A percentile compares a stretch with the other conserved stretches of the same genome.
Conservation (phyloP, 2,329 filamentous ascomycete genomes). For the Paraphaeosphaeria minitans region DNA sequence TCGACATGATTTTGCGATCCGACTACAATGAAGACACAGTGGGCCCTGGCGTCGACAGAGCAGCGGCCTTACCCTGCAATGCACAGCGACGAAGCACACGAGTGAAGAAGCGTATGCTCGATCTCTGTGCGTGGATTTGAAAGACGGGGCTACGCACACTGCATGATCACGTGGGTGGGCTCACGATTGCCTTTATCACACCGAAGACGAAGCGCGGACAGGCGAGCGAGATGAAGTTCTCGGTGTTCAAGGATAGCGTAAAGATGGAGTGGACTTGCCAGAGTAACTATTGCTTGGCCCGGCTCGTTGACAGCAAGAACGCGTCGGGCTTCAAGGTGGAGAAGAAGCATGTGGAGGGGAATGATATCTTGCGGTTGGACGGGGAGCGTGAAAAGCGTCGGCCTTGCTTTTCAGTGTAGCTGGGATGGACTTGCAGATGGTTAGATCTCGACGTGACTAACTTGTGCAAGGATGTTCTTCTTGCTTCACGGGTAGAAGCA, state of each 20-base stretch:
- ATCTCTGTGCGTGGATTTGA: neutral
- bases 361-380: neutral
- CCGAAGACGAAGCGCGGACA: neutral
- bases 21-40: neutral
- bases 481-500: too few species aligned
- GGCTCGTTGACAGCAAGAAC: neutral
- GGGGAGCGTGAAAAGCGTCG: neutral
- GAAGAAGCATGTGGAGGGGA: neutral
- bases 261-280: neutral
- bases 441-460: too few species aligned
- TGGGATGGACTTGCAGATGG: too few species aligned
- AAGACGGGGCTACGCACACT: neutral
- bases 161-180: neutral
- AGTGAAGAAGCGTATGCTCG: neutral
- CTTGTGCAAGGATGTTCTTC: too few species aligned
- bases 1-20: neutral
- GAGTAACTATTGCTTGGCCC: neutral
- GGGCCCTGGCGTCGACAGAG: neutral
- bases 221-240: neutral
- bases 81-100: neutral
- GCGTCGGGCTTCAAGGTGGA: neutral
- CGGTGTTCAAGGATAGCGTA: neutral
- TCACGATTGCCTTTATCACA: neutral
- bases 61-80: neutral
- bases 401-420: too few species aligned